Conservation (phyloP, 179 eudicot species). For the Sideroxylon spinosum region DNA sequence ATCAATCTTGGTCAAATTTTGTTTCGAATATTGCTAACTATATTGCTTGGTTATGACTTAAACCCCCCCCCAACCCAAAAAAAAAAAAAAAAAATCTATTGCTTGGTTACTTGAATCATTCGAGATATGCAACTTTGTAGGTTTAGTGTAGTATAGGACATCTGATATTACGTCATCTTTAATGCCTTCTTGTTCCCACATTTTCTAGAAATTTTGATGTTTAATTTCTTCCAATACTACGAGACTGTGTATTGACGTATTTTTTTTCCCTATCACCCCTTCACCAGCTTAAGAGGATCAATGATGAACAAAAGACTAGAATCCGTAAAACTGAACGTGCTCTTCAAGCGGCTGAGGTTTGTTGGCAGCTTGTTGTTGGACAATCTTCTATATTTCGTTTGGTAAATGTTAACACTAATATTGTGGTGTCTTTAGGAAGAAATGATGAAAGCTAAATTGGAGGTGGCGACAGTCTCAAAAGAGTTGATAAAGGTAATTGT, state of each 20-base stretch:
- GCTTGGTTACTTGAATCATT: neutral
- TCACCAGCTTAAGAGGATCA: slow-evolving; percentile 28
- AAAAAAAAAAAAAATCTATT: too few species aligned
- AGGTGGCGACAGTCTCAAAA: slow-evolving; percentile 47
- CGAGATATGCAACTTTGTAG: neutral
- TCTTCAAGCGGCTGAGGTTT: slow-evolving; percentile 40
- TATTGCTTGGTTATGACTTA: too few species aligned
- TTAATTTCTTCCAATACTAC: neutral
- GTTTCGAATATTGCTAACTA: neutral
- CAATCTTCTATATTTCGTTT: slow-evolving; percentile 3
- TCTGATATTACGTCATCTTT: neutral
- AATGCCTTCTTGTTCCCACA: neutral
- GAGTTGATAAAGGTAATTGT: slow-evolving; percentile 50
- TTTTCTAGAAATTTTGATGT: neutral
- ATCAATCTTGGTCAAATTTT: neutral
- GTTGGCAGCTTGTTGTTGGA: neutral
- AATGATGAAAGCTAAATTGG: slow-evolving; percentile 55
- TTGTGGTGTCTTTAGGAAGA: slow-evolving; percentile 47
- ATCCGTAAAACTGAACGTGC: slow-evolving; percentile 36
- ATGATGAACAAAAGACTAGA: slow-evolving; percentile 33
- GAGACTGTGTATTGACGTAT: neutral
- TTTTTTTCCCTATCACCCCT: neutral
- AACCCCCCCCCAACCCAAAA: too few species aligned
- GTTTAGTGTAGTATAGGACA: neutral
- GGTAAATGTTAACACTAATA: neutral